phyloP scores from a whole-genome alignment of 495 filamentous ascomycete genomes.

The Niebla homalea region DNA sequence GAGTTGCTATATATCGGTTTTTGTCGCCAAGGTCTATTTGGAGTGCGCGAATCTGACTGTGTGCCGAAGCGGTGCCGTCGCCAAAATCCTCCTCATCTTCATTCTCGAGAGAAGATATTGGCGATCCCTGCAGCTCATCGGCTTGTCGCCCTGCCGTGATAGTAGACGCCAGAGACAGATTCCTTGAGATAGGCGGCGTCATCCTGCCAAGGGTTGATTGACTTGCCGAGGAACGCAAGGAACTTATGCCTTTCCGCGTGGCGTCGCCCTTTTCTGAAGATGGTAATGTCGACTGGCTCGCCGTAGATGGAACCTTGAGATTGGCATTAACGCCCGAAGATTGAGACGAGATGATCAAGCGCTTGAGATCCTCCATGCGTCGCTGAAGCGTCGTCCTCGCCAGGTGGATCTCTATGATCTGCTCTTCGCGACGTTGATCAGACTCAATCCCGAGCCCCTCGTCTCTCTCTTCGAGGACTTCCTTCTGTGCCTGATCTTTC shows the following conservation, averaged over 20 bases:
- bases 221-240: constrained; percentile 58
- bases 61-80: constrained; percentile 69
- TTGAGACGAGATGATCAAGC: constrained; percentile 87
- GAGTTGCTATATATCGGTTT: constrained; percentile 86
- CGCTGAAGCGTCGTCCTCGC: constrained; percentile 92
- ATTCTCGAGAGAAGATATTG: constrained; percentile 25
- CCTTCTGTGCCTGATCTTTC: constrained; percentile 55
- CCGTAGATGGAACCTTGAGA: constrained; percentile 57
- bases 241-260: constrained; percentile 27
- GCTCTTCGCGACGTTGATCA: constrained; percentile 80
- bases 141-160: constrained; percentile 39
- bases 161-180: constrained; percentile 52
- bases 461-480: constrained; percentile 49
- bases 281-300: constrained; percentile 53
- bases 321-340: constrained; percentile 80
- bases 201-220: constrained; percentile 48
- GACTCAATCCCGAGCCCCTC: constrained; percentile 67
- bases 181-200: constrained; percentile 42
- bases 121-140: constrained; percentile 23
- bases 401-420: constrained; percentile 96
- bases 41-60: constrained; percentile 71
- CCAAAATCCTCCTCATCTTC: constrained; percentile 78
- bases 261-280: constrained; percentile 27
- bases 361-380: constrained; percentile 93
- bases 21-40: constrained; percentile 91